These are phyloP conservation scores for Mycena polygramma DNA, from an alignment of 768 basidiomycete genomes.

Conservation along the genomic window DNA sequence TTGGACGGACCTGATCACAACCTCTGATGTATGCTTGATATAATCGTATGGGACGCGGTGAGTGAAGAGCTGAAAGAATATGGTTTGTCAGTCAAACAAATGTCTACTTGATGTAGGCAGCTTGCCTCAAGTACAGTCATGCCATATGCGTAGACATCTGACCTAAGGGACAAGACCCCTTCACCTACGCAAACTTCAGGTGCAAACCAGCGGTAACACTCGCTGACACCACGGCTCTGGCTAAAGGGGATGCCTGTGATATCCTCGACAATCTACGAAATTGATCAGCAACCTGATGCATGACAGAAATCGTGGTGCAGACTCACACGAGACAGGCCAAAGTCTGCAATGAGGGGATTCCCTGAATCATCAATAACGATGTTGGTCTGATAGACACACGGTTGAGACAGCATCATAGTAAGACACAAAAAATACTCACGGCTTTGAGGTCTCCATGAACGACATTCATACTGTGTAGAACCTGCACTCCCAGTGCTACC, in stretches of 20 bases:
- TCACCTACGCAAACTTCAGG: slow-evolving; percentile 67
- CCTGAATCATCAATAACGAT: slow-evolving; percentile 60
- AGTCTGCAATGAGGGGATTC: slow-evolving; percentile 66
- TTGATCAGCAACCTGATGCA: background rate
- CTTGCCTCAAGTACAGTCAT: slow-evolving; percentile 72
- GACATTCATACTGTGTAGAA: slow-evolving; percentile 64
- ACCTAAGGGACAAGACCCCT: slow-evolving; percentile 59
- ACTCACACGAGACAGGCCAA: slow-evolving; percentile 66
- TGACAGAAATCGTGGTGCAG: background rate
- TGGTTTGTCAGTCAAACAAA: background rate
- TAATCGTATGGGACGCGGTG: slow-evolving; percentile 63
- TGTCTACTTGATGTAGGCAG: background rate
- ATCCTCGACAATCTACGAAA: slow-evolving; percentile 64
- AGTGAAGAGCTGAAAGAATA: slow-evolving; percentile 57
- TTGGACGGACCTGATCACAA: slow-evolving; percentile 54
- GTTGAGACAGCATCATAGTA: slow-evolving; percentile 9
- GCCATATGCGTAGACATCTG: slow-evolving; percentile 67
- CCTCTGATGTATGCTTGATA: slow-evolving; percentile 65
- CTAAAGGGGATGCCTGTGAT: slow-evolving; percentile 69
- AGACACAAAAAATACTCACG: slow-evolving; percentile 44
- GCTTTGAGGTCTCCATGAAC: slow-evolving; percentile 70
- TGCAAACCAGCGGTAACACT: slow-evolving; percentile 66
- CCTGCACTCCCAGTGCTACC: slow-evolving; percentile 59
- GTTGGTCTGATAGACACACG: slow-evolving; percentile 54
- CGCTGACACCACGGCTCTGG: slow-evolving; percentile 60